Evolutionary conservation across 2,329 filamentous ascomycete species (phyloP).

Genomic region (Triangularia verruculosa): DNA sequence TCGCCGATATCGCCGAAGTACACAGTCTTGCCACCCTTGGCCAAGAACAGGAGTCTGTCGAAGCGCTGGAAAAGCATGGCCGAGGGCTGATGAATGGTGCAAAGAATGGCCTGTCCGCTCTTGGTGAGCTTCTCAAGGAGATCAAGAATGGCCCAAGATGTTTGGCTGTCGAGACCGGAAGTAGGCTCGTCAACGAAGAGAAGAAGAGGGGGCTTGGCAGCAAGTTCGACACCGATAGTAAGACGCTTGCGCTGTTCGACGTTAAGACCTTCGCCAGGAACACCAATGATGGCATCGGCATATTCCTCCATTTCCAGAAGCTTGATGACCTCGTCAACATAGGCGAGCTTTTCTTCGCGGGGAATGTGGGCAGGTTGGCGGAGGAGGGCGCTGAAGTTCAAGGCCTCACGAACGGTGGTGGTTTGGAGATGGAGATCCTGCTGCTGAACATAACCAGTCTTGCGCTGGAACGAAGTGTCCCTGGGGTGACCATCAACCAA

Average conservation of each 20-base stretch:
- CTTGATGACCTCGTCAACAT: constrained; percentile 88
- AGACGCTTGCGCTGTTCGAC: constrained; percentile 71
- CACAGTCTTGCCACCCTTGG: constrained; percentile 71
- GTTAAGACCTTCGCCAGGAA: constrained; percentile 81
- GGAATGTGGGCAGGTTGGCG: constrained; percentile 76
- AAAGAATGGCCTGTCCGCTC: constrained; percentile 88
- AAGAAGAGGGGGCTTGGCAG: constrained; percentile 83
- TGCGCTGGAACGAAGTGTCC: constrained; percentile 82
- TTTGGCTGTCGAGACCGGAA: constrained; percentile 89
- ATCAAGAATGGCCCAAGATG: constrained; percentile 87
- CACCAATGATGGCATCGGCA: constrained; percentile 85
- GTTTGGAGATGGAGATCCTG: constrained; percentile 86
- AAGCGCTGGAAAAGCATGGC: constrained; percentile 93
- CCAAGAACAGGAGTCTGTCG: constrained; percentile 74
- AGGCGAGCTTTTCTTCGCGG: constrained; percentile 73
- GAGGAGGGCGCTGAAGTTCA: constrained; percentile 81
- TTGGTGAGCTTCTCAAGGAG: constrained; percentile 87
- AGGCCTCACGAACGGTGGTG: constrained; percentile 81
- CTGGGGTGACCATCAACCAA: constrained; percentile 61
- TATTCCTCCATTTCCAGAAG: constrained; percentile 87
- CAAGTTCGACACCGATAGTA: constrained; percentile 94
- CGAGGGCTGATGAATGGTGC: constrained; percentile 96
- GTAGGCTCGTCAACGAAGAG: constrained; percentile 95
- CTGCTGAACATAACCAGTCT: constrained; percentile 89
- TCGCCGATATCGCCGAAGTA: constrained; percentile 80